Base-by-base conservation (phyloP, 495 filamentous ascomycete species). In the Podospora anserina region DNA sequence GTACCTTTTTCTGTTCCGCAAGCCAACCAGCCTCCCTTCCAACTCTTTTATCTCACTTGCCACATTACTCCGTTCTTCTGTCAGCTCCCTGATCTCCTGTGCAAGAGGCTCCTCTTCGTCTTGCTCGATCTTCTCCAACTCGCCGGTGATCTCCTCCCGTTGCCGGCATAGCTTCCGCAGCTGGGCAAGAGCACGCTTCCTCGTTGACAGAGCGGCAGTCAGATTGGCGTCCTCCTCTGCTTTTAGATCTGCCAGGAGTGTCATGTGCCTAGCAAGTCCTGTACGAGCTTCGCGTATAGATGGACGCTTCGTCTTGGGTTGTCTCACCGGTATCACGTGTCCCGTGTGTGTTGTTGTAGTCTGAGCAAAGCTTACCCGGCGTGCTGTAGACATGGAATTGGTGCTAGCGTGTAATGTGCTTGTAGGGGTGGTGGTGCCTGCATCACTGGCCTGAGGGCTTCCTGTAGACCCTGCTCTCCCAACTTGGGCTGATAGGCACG, bases 201-300 rank as follows among this genome's bases (percentile, higher is more conserved):
- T 83, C 67, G 87, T 80, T 9, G 78, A 75, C 19, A 90, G 73
- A 20, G 91, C 88, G 2, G 76, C 71, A 2, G 80, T 78, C 1
- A 96, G 82, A 53, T 90, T 79, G 0, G 83, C 83, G 39, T 84
- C 81, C 78, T 97, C 92, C 61, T 92, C 87, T 58, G 84, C 83
- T 67, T 94, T 92, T 9, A 96, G 80, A 66, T 83, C 84, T 18
- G 91, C 85, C 34, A 97, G 79, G 66, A 91, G 87, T 44, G 84
- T 83, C 69, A 98, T 96, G 20, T 88, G 87, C 65, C 79, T 82
- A 4, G 89, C 82, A 13, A 98, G 88, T 1, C 89, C 91, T 3
- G 87, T 81, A 27, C 94, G 83, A 7, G 93, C 92, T 63, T 84
- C 85, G 39, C 83, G 82, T 26, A 96, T 81, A 0, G 88, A 83